Conservation (phyloP, 306 rosid species). For the Medicago arabica region DNA sequence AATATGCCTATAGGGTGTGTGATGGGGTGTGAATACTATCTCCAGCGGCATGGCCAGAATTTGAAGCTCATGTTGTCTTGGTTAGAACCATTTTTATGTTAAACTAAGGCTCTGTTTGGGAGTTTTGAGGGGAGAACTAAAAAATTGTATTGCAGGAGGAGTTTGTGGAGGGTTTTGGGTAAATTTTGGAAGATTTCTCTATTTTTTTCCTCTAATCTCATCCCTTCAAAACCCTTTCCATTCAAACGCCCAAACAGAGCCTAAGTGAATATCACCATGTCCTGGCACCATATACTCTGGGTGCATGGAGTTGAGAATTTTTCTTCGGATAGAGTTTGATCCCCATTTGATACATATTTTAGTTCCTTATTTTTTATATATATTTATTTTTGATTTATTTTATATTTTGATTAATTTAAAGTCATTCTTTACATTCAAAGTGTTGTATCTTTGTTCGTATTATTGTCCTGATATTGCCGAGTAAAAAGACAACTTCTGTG, state of each 20-base stretch:
- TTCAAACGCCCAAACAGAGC: too few relatives aligned
- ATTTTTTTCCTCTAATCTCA: too few relatives aligned
- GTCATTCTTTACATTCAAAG: background rate
- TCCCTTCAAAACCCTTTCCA: too few relatives aligned
- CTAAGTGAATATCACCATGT: background rate
- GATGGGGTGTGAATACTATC: conserved; percentile 5
- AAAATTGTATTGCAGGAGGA: too few relatives aligned
- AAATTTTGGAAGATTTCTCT: too few relatives aligned
- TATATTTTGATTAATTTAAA: background rate
- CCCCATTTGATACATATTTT: background rate
- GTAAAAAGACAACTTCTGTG: background rate
- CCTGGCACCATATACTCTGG: background rate
- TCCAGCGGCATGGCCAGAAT: conserved; percentile 6
- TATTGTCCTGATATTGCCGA: background rate
- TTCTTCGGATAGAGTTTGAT: background rate
- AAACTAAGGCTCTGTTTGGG: background rate
- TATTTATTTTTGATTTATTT: background rate
- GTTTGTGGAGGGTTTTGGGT: too few relatives aligned
- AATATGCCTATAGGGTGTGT: background rate
- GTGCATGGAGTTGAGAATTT: background rate
- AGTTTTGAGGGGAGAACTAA: too few relatives aligned
- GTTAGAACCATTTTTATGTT: background rate
- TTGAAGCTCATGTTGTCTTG: background rate
- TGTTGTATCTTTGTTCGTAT: background rate
- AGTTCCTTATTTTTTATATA: background rate